Evolutionary conservation across 805 yeast species (phyloP).

Genomic region (Metschnikowia anglica): DNA sequence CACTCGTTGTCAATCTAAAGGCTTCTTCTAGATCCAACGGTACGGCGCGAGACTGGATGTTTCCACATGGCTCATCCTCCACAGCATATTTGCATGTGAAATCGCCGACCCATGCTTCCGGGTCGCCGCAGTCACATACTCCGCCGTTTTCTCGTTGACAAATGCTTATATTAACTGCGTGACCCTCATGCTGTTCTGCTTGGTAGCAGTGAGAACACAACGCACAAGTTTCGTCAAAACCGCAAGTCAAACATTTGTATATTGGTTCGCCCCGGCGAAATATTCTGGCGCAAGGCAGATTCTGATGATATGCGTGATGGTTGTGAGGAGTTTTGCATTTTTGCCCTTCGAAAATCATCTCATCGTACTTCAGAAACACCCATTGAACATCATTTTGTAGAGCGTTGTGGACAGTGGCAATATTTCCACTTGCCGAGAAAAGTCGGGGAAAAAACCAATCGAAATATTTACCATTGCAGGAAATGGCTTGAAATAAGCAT

Average conservation of each 20-base stretch:
- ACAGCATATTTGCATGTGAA: conserved; percentile 46
- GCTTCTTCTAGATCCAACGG: conserved; percentile 46
- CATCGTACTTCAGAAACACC: conserved; percentile 34
- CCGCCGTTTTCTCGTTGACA: conserved; percentile 73
- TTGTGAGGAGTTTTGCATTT: conserved; percentile 25
- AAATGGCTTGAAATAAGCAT: conserved; percentile 44
- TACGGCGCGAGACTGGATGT: conserved; percentile 21
- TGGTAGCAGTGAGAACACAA: conserved; percentile 76
- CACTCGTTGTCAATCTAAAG: conserved; percentile 43
- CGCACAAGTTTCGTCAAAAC: conserved; percentile 80
- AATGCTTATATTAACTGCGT: conserved; percentile 63
- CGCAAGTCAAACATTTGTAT: conserved; percentile 73
- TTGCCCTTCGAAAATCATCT: conserved; percentile 15
- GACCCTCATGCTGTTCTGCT: conserved; percentile 68
- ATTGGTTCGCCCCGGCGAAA: conserved; percentile 80
- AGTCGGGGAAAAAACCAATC: conserved; percentile 40
- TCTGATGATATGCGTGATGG: conserved; percentile 49
- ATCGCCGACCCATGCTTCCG: conserved; percentile 70
- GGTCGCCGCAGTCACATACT: conserved; percentile 87
- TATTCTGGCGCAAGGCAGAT: conserved; percentile 71
- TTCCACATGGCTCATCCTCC: conserved; percentile 21
- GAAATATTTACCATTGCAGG: conserved; percentile 42
- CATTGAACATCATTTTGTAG: conserved; percentile 32
- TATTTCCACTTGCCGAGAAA: conserved; percentile 7
- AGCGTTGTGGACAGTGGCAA: conserved; percentile 1